Evolutionary conservation across 371 early-diverging fungal species (phyloP).

Genomic region (Mortierella sp.): DNA sequence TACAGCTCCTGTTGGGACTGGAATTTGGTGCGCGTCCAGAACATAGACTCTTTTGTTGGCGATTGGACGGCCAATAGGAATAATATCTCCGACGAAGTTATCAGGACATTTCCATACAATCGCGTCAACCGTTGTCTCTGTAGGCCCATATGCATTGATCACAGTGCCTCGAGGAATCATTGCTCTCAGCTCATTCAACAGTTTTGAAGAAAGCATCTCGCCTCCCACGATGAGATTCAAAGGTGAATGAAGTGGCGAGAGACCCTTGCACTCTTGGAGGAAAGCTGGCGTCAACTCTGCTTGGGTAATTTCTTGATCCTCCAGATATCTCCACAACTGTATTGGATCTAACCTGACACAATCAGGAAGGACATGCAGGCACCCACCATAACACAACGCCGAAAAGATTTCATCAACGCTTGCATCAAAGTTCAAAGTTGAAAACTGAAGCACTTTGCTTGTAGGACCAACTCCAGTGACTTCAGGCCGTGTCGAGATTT

Average conservation of each 20-base stretch:
- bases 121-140: conserved; percentile 1
- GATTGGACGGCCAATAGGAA: conserved; percentile 13
- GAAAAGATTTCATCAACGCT: conserved; percentile 11
- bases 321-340: not conserved
- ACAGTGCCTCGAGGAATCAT: conserved; percentile 2
- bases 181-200: not conserved
- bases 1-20: conserved; percentile 37
- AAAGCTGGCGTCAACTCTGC: not conserved
- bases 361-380: not conserved
- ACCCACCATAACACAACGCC: not conserved
- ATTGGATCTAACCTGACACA: not conserved
- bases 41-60: conserved; percentile 12
- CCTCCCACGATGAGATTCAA: not conserved
- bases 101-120: not conserved
- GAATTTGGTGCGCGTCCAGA: conserved; percentile 1
- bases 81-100: not conserved
- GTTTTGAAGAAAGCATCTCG: not conserved
- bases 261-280: conserved; percentile 4
- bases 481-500: not conserved
- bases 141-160: not conserved
- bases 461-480: not conserved
- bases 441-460: conserved; percentile 11
- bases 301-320: not conserved
- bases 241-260: not conserved
- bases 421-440: conserved; percentile 11